phyloP scores from a whole-genome alignment of 2,329 filamentous ascomycete species.

The Coniochaeta sp. region DNA sequence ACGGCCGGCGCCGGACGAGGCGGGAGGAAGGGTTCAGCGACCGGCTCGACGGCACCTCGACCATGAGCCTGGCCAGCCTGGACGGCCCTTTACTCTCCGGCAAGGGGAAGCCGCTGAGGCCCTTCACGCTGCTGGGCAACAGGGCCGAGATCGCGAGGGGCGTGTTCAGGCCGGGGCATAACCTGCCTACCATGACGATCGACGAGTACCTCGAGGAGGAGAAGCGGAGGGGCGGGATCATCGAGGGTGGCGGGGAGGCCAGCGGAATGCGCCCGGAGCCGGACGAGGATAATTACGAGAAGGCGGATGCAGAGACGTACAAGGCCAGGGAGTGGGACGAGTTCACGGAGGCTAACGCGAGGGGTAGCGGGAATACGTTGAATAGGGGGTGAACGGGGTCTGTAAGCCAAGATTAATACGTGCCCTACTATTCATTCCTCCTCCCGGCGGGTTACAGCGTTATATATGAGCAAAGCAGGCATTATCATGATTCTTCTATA shows the following conservation, averaged over 20 bases:
- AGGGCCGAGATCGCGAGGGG: slow-evolving; percentile 68
- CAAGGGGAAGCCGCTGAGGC: slow-evolving; percentile 78
- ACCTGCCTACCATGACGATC: slow-evolving; percentile 93
- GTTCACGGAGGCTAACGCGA: slow-evolving; percentile 82
- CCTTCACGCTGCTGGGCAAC: slow-evolving; percentile 78
- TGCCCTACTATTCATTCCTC: background rate
- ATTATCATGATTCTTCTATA: no score
- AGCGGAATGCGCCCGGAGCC: slow-evolving; percentile 61
- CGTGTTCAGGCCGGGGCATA: slow-evolving; percentile 88
- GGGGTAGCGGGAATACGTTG: slow-evolving; percentile 73
- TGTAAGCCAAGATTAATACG: background rate
- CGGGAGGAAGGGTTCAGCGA: slow-evolving; percentile 51
- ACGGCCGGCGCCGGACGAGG: slow-evolving; percentile 29
- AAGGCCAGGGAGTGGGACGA: slow-evolving; percentile 96
- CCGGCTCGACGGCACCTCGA: slow-evolving; percentile 60
- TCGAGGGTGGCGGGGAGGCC: slow-evolving; percentile 80
- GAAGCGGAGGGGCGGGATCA: slow-evolving; percentile 72
- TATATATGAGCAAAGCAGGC: background rate
- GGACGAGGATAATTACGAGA: slow-evolving; percentile 87
- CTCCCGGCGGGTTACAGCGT: background rate
- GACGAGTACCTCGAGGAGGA: slow-evolving; percentile 97
- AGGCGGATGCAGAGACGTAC: slow-evolving; percentile 81
- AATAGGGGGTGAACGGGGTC: slow-evolving; percentile 58
- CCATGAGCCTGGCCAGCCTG: slow-evolving; percentile 41
- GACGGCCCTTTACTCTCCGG: slow-evolving; percentile 67